phyloP scores from a whole-genome alignment of 2,329 filamentous ascomycete species.

The Cordyceps fumosorosea region DNA sequence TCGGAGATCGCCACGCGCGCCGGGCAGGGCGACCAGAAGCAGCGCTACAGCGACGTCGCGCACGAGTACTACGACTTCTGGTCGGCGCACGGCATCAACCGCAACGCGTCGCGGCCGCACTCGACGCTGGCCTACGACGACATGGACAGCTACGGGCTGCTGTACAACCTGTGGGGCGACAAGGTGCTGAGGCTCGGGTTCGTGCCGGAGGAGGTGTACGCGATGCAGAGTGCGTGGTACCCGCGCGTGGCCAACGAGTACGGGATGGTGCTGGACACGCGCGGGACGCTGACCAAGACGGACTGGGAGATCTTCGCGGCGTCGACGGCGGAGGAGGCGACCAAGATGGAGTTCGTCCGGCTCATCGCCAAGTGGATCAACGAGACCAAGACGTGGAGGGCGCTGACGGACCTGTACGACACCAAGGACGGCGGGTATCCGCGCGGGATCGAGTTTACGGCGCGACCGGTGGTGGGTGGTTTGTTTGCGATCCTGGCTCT shows the following conservation, averaged over 20 bases:
- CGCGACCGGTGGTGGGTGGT: conserved; percentile 72
- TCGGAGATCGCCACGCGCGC: conserved; percentile 59
- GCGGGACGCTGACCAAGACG: conserved; percentile 75
- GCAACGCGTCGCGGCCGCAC: conserved; percentile 54
- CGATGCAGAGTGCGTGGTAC: conserved; percentile 74
- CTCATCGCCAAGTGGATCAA: conserved; percentile 69
- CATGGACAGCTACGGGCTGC: conserved; percentile 37
- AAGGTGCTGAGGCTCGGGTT: conserved; percentile 69
- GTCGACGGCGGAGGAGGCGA: conserved; percentile 58
- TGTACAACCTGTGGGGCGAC: conserved; percentile 83
- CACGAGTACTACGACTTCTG: conserved; percentile 65
- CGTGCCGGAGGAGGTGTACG: conserved; percentile 68
- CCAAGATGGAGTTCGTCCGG: conserved; percentile 59
- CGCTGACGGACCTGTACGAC: conserved; percentile 73
- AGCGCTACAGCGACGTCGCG: conserved; percentile 57
- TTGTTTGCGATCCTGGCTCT: conserved; percentile 74
- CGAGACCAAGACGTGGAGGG: conserved; percentile 61
- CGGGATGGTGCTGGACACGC: conserved; percentile 75
- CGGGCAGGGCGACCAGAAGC: conserved; percentile 48
- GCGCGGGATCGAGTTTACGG: conserved; percentile 61
- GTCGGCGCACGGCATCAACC: conserved; percentile 63
- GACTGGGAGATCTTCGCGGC: conserved; percentile 86
- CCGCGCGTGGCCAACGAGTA: conserved; percentile 63
- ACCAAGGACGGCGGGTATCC: conserved; percentile 62
- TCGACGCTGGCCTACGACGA: conserved; percentile 75